Evolutionary conservation across 73 alveolate genomes (phyloP), one percentile per base, ranked within the genome.

Genomic region (Durusdinium trenchii): DNA sequence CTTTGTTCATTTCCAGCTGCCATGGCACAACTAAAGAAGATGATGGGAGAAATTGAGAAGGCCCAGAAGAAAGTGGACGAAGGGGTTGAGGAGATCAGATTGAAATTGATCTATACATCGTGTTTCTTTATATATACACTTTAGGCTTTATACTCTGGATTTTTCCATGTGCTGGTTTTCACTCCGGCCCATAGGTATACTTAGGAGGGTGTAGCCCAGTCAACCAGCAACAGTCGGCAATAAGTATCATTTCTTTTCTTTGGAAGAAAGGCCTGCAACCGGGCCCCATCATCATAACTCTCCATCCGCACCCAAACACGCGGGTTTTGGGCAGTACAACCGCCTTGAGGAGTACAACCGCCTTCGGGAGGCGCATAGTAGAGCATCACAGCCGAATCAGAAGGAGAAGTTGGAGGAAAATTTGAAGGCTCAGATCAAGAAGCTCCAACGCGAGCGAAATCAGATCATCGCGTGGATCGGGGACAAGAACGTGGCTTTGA

Each of bases 401-500:
- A 81, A 48, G 20, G 96, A 89, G 86, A 89, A 89, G 86, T 16
- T 61, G 71, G 96, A 89, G 71, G 96, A 89, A 42, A 62, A 30
- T 40, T 45, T 89, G 86, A 89, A 89, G 86, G 96, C 96, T 47
- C 83, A 67, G 86, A 89, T 89, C 71, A 89, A 89, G 86, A 89
- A 89, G 73, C 96, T 89, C 51, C 96, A 89, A 86, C 96, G 96
- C 20, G 96, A 89, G 47, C 82, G 96, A 40, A 89, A 67, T 71
- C 96, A 89, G 43, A 85, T 89, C 42, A 64, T 86, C 51, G 9
- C 71, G 32, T 89, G 96, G 96, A 62, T 89, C 61, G 52, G 47
- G n/a, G 57, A 69, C 48, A 54, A 38, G 95, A 16, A 42, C n/a
- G n/a, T n/a, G n/a, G n/a, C n/a, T n/a, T n/a, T n/a, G n/a, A n/a